These are phyloP conservation scores for Solanum verrucosum DNA, from an alignment of 257 asterid genomes.

Conservation along the genomic window DNA sequence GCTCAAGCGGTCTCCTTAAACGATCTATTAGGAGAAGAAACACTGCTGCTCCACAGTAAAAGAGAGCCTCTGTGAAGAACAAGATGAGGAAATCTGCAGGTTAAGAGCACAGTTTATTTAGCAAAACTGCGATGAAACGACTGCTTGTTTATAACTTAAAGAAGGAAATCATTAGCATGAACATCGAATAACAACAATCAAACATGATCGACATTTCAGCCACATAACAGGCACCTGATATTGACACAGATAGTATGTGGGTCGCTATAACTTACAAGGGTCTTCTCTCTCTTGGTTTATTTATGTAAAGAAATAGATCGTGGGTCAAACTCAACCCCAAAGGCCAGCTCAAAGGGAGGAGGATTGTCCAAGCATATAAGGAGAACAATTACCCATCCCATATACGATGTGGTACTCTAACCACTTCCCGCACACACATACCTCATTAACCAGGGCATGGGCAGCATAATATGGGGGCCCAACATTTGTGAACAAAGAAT, in stretches of 20 bases:
- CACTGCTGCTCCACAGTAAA: conserved; percentile 81
- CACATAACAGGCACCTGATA: neutral
- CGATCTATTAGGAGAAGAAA: conserved; percentile 66
- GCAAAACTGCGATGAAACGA: neutral
- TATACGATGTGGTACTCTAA: neutral
- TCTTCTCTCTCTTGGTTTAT: neutral
- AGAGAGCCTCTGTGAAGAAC: conserved; percentile 95
- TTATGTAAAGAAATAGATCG: too few relatives aligned
- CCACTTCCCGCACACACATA: neutral
- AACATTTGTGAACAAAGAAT: neutral
- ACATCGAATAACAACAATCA: neutral
- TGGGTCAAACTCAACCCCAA: neutral
- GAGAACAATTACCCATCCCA: neutral
- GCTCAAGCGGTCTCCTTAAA: conserved; percentile 42
- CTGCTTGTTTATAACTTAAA: neutral
- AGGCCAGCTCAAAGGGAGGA: neutral
- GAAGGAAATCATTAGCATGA: neutral
- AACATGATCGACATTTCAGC: neutral
- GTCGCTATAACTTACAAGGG: neutral
- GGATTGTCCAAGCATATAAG: neutral
- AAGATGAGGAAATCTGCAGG: conserved; percentile 84
- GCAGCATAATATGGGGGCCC: neutral
- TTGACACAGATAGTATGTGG: neutral
- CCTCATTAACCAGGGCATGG: neutral
- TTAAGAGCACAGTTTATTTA: neutral